Percentiles rank a stretch among this genome's conserved stretches.
Conservation (phyloP, 2,329 filamentous ascomycete species). For the Triangularia verruculosa region DNA sequence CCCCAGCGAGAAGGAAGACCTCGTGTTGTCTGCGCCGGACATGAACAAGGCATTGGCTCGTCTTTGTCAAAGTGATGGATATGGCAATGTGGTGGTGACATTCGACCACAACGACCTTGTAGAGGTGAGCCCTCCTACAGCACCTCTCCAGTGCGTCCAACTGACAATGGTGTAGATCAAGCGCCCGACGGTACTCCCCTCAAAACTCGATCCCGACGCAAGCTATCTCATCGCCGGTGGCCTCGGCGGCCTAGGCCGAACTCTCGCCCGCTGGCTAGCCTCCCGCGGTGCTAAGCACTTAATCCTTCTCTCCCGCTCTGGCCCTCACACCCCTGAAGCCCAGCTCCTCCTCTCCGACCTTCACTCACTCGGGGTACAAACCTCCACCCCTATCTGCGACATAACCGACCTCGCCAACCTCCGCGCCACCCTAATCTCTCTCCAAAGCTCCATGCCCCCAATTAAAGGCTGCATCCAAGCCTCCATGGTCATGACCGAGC, state of each 20-base stretch:
- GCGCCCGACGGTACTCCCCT: too few relatives aligned
- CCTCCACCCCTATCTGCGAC: too few relatives aligned
- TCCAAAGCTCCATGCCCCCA: constrained; percentile 10
- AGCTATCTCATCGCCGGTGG: constrained; percentile 40
- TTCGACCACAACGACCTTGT: too few relatives aligned
- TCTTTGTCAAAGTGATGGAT: too few relatives aligned
- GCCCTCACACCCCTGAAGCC: constrained; percentile 14
- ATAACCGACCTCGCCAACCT: constrained; percentile 10
- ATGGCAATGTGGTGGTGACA: too few relatives aligned
- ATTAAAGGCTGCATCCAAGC: constrained; percentile 28
- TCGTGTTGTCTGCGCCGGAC: too few relatives aligned
- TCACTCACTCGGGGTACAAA: too few relatives aligned
- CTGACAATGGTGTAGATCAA: too few relatives aligned
- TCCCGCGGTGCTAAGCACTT: constrained; percentile 39
- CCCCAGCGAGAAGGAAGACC: too few relatives aligned
- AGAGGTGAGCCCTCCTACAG: too few relatives aligned
- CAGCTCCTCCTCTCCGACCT: constrained; percentile 1
- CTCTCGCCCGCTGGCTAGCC: constrained; percentile 35
- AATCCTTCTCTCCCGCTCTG: constrained; percentile 39
- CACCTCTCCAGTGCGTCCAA: too few relatives aligned
- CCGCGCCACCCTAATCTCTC: not conserved
- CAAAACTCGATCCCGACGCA: constrained; percentile 11
- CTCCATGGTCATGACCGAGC: constrained; percentile 28
- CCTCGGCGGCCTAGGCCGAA: constrained; percentile 38
- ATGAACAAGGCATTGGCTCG: too few relatives aligned